phyloP scores from a whole-genome alignment of 2,329 filamentous ascomycete species.

The Neonectria magnoliae region DNA sequence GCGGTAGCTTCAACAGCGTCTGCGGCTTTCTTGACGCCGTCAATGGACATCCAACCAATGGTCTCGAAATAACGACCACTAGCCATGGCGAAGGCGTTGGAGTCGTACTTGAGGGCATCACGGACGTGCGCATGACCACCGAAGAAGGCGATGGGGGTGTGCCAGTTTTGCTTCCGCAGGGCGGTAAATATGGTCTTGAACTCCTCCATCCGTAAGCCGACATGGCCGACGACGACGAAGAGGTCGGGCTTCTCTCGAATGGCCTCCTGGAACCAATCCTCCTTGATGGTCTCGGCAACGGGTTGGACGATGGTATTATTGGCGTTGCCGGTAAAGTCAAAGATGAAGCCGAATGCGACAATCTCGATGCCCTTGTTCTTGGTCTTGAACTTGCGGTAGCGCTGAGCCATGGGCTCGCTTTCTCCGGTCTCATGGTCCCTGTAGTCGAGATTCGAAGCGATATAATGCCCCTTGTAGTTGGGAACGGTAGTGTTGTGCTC shows the following conservation, averaged over 20 bases:
- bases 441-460: constrained; percentile 95
- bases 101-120: constrained; percentile 83
- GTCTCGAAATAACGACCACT: constrained; percentile 96
- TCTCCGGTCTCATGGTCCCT: constrained; percentile 76
- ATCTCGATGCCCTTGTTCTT: constrained; percentile 87
- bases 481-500: constrained; percentile 86
- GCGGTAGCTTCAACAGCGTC: constrained; percentile 45
- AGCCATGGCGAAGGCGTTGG: constrained; percentile 80
- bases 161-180: constrained; percentile 79
- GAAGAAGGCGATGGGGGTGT: constrained; percentile 90
- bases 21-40: constrained; percentile 61
- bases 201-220: constrained; percentile 83
- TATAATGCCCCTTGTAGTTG: constrained; percentile 81
- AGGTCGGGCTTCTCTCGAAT: constrained; percentile 87
- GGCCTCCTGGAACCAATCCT: constrained; percentile 89
- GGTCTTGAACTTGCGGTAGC: constrained; percentile 90
- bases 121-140: constrained; percentile 91
- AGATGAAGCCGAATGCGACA: constrained; percentile 92
- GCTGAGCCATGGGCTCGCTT: constrained; percentile 78
- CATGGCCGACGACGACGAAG: constrained; percentile 87
- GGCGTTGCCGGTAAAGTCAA: constrained; percentile 89
- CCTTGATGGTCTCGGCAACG: constrained; percentile 82
- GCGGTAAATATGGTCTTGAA: constrained; percentile 80
- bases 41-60: constrained; percentile 90
- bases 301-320: constrained; percentile 89